phyloP scores from a whole-genome alignment of 352 stramenopile genomes.

The Phytophthora chlamydospora region DNA sequence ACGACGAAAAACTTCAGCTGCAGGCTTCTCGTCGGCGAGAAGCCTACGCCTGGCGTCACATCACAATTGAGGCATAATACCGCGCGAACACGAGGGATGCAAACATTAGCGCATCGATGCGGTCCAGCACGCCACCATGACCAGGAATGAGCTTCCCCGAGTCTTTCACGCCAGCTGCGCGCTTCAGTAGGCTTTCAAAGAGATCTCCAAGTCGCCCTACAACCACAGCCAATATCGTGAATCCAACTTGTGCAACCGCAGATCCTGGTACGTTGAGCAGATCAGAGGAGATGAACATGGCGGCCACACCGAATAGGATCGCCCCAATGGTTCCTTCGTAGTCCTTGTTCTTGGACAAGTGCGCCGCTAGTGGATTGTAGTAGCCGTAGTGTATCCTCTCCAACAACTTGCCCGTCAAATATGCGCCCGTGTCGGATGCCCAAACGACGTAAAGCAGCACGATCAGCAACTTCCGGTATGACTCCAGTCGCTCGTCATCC shows the following conservation, averaged over 20 bases:
- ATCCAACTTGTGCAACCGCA: slow-evolving; percentile 75
- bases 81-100: slow-evolving; percentile 66
- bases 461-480: slow-evolving; percentile 70
- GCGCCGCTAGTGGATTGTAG: slow-evolving; percentile 86
- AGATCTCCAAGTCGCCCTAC: slow-evolving; percentile 94
- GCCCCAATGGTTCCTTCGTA: slow-evolving; percentile 94
- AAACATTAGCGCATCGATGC: slow-evolving; percentile 96
- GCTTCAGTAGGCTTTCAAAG: slow-evolving; percentile 96
- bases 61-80: slow-evolving; percentile 63
- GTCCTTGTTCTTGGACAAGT: slow-evolving; percentile 96
- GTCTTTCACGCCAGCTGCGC: slow-evolving; percentile 95
- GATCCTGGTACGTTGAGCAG: slow-evolving; percentile 82
- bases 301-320: slow-evolving; percentile 78
- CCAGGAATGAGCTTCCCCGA: slow-evolving; percentile 96
- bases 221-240: slow-evolving; percentile 92
- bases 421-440: slow-evolving; percentile 93
- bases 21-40: slow-evolving; percentile 24
- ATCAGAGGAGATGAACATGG: slow-evolving; percentile 82
- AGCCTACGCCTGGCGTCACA: slow-evolving; percentile 33
- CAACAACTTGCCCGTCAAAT: slow-evolving; percentile 92
- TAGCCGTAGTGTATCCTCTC: slow-evolving; percentile 85
- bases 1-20: slow-evolving; percentile 8
- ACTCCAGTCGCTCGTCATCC: slow-evolving; percentile 58
- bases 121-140: slow-evolving; percentile 95
- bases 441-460: slow-evolving; percentile 77